A percentile compares a stretch with the other conserved stretches of the same genome.
Evolutionary conservation across 2,329 filamentous ascomycete species (phyloP).

Genomic region (Colletotrichum sp.): DNA sequence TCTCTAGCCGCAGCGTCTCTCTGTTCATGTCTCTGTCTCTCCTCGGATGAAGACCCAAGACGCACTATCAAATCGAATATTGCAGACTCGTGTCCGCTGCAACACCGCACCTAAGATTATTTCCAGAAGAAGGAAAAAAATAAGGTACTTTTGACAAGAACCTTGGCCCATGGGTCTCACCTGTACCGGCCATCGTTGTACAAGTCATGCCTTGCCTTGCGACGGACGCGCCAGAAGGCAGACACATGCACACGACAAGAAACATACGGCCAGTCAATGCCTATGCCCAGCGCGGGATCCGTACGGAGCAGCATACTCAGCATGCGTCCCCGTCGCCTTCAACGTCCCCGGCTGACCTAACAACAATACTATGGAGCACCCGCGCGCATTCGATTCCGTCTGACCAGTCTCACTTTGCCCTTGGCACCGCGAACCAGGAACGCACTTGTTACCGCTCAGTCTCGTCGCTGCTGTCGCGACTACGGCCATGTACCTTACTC

Average conservation of each 20-base stretch:
- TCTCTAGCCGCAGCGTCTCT: not conserved
- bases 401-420: not conserved
- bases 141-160: not conserved
- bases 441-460: not conserved
- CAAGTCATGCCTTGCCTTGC: not conserved
- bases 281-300: not conserved
- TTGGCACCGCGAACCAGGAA: not conserved
- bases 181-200: not conserved
- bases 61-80: not conserved
- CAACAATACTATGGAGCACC: not conserved
- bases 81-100: not conserved
- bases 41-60: not conserved
- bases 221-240: not conserved
- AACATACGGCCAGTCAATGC: not conserved
- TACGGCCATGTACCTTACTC: not conserved
- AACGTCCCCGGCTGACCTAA: not conserved
- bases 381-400: not conserved
- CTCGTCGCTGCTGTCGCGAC: not conserved
- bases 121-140: not conserved
- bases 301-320: not conserved
- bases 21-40: not conserved
- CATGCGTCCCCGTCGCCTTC: not conserved
- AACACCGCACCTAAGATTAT: not conserved
- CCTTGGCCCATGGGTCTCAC: not conserved
- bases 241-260: not conserved